Conservation (phyloP, 306 rosid species). For the Cucurbita pepo region DNA sequence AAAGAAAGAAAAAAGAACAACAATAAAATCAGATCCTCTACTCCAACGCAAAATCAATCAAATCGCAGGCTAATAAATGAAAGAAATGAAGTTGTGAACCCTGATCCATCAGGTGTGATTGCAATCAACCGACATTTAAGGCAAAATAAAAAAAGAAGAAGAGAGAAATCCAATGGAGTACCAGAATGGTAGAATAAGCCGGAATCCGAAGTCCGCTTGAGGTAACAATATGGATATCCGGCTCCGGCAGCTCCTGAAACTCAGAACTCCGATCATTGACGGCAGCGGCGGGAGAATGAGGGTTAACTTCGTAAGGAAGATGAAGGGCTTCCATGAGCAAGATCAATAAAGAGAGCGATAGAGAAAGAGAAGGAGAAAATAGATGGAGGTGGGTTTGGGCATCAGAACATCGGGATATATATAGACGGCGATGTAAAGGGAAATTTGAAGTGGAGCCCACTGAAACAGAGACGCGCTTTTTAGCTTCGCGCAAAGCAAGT, state of each 20-base stretch:
- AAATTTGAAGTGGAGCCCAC: neutral
- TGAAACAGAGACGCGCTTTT: neutral
- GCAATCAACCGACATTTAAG: neutral
- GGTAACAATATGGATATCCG: conserved; percentile 51
- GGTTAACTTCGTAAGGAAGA: conserved; percentile 9
- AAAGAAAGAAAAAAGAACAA: no score
- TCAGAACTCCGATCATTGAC: neutral
- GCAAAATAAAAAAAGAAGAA: neutral
- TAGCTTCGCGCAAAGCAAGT: neutral
- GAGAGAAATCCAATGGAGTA: conserved; percentile 3
- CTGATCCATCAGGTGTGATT: neutral
- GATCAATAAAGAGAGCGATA: neutral
- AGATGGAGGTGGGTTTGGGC: neutral
- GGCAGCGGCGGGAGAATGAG: neutral
- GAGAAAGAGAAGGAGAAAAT: neutral
- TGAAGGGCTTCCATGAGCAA: neutral
- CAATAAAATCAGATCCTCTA: neutral
- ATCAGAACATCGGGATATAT: neutral
- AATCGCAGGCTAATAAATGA: neutral
- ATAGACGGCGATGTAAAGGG: neutral
- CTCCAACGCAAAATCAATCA: neutral
- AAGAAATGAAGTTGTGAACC: neutral
- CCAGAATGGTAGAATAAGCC: conserved; percentile 59
- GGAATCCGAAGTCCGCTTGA: conserved; percentile 37
- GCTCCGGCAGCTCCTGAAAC: conserved; percentile 30